A percentile compares a stretch with the other conserved stretches of the same genome.
These are phyloP conservation scores for Tricholoma hemisulphureum DNA, from an alignment of 768 basidiomycete species.

Conservation along the genomic window DNA sequence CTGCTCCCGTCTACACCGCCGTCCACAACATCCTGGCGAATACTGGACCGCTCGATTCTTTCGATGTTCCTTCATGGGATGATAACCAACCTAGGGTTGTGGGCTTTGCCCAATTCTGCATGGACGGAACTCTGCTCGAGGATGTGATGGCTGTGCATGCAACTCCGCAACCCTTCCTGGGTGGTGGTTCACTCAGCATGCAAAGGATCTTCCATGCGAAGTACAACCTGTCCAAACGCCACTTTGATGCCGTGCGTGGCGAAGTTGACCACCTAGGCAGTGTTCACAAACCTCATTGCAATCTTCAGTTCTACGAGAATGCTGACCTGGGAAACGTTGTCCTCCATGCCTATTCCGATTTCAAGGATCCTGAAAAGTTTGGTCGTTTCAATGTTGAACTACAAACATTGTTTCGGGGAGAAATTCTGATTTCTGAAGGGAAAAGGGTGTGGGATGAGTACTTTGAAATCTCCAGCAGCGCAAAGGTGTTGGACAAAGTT, in stretches of 20 bases:
- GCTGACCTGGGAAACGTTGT: slow-evolving; percentile 32
- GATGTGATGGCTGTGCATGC: slow-evolving; percentile 30
- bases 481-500: slow-evolving; percentile 35
- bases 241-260: slow-evolving; percentile 35
- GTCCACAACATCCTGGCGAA: slow-evolving; percentile 35
- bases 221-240: slow-evolving; percentile 33
- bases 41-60: slow-evolving; percentile 38
- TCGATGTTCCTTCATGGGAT: slow-evolving; percentile 38
- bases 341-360: slow-evolving; percentile 35
- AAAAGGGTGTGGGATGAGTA: slow-evolving; percentile 47
- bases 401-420: slow-evolving; percentile 38
- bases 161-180: slow-evolving; percentile 36
- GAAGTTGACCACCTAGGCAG: slow-evolving; percentile 35
- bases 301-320: slow-evolving; percentile 30
- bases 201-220: slow-evolving; percentile 40
- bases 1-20: slow-evolving; percentile 23
- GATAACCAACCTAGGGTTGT: slow-evolving; percentile 30
- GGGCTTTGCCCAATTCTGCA: slow-evolving; percentile 43
- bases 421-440: slow-evolving; percentile 31
- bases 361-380: slow-evolving; percentile 33
- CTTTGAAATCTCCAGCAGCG: slow-evolving; percentile 42
- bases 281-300: slow-evolving; percentile 27
- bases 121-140: slow-evolving; percentile 15
- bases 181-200: slow-evolving; percentile 34
- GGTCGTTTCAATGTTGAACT: slow-evolving; percentile 36